Evolutionary conservation across 305 asterid species (phyloP).

Genomic region (Fraxinus dipetala): DNA sequence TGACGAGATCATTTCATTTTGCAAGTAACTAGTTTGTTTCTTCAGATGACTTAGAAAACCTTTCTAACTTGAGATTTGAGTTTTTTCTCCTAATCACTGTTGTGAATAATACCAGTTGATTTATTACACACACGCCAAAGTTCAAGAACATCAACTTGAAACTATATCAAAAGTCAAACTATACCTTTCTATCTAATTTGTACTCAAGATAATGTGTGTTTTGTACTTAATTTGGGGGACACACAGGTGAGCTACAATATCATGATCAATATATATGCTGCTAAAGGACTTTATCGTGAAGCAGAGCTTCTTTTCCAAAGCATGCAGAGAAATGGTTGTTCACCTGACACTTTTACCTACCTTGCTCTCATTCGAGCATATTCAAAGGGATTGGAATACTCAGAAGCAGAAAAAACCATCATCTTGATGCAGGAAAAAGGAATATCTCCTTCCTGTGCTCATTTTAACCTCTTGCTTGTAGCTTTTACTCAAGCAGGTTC

Average conservation of each 20-base stretch:
- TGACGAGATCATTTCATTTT: not conserved
- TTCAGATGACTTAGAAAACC: not conserved
- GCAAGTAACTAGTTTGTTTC: not conserved
- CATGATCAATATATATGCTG: slow-evolving; percentile 59
- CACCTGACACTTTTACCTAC: slow-evolving; percentile 64
- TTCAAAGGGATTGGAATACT: slow-evolving; percentile 32
- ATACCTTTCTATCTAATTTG: not conserved
- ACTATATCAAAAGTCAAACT: not conserved
- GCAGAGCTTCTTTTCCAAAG: slow-evolving; percentile 54
- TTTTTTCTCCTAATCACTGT: not conserved
- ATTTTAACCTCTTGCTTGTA: slow-evolving; percentile 53
- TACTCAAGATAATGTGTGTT: not conserved
- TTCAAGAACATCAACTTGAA: not conserved
- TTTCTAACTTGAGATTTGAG: not conserved
- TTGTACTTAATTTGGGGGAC: slow-evolving; percentile 1
- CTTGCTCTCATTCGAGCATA: slow-evolving; percentile 66
- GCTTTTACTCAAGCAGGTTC: slow-evolving; percentile 55
- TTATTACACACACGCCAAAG: not conserved
- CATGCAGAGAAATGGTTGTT: slow-evolving; percentile 49
- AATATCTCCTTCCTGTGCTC: slow-evolving; percentile 52
- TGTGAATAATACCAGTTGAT: not conserved
- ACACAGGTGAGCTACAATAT: slow-evolving; percentile 71
- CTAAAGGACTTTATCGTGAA: slow-evolving; percentile 55
- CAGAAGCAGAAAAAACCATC: slow-evolving; percentile 60
- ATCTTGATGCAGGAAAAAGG: slow-evolving; percentile 64